Evolutionary conservation across 352 stramenopile species (phyloP).

Genomic region (Phytopythium chamaehyphon): DNA sequence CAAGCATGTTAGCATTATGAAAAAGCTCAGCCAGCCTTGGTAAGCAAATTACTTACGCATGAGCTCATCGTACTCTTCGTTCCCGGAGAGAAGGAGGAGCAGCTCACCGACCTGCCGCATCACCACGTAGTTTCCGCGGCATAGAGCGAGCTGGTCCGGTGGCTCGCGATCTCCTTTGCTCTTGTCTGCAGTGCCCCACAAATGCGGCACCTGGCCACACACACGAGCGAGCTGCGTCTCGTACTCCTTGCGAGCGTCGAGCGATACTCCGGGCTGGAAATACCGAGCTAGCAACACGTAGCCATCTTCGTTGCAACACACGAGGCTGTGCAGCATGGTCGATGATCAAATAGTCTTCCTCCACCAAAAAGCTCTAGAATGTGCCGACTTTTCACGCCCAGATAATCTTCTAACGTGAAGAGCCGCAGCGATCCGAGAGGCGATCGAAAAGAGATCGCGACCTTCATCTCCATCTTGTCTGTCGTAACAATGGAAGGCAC

Average conservation of each 20-base stretch:
- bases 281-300: conserved; percentile 67
- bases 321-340: conserved; percentile 61
- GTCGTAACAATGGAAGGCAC: conserved; percentile 25
- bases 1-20: background rate
- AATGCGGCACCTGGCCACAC: conserved; percentile 28
- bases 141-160: conserved; percentile 44
- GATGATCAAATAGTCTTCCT: background rate
- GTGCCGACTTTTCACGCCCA: background rate
- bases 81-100: conserved; percentile 54
- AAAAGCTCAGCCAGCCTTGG: background rate
- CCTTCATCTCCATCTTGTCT: no score
- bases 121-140: conserved; percentile 57
- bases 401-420: no score
- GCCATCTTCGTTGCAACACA: conserved; percentile 61
- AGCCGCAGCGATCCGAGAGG: no score
- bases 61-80: conserved; percentile 66
- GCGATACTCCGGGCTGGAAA: conserved; percentile 41
- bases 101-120: conserved; percentile 54
- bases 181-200: conserved; percentile 20
- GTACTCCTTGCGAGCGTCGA: conserved; percentile 41
- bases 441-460: background rate
- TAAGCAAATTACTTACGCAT: conserved; percentile 44
- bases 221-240: conserved; percentile 48
- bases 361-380: background rate
- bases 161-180: conserved; percentile 11